A percentile compares a stretch with the other conserved stretches of the same genome.
phyloP scores from a whole-genome alignment of 2,329 filamentous ascomycete genomes.

The Thelonectria blattea region DNA sequence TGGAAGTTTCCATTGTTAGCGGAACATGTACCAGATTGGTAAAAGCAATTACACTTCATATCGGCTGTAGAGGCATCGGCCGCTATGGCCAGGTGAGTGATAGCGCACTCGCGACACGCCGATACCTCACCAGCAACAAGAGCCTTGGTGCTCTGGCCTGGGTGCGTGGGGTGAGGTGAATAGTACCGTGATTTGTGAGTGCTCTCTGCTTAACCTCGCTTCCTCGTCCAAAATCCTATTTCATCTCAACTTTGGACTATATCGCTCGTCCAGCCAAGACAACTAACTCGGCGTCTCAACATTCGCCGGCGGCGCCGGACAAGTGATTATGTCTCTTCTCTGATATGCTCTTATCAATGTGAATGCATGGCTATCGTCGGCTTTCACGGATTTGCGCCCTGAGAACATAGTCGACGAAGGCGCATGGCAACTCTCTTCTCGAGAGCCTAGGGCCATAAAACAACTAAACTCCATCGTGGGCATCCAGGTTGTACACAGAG shows the following conservation, averaged over 20 bases:
- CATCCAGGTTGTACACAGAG: neutral
- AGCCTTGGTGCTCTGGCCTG: neutral
- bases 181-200: neutral
- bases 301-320: constrained; percentile 16
- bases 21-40: neutral
- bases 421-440: too few relatives aligned
- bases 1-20: constrained; percentile 7
- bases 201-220: neutral
- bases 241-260: neutral
- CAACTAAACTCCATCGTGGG: too few relatives aligned
- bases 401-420: neutral
- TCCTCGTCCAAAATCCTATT: neutral
- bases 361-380: constrained; percentile 1
- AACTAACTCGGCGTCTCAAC: constrained; percentile 1
- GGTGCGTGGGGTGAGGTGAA: constrained; percentile 8
- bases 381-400: neutral
- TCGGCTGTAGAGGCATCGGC: constrained; percentile 5
- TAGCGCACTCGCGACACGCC: constrained; percentile 1
- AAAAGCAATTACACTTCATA: neutral
- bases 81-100: constrained; percentile 1
- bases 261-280: neutral
- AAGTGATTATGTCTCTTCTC: constrained; percentile 2
- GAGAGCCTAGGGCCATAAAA: too few relatives aligned
- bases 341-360: constrained; percentile 1
- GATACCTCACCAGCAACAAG: neutral